Evolutionary conservation across 371 early-diverging fungal genomes (phyloP), one percentile per base, ranked within the genome.

Genomic region (Apophysomyces variabilis): DNA sequence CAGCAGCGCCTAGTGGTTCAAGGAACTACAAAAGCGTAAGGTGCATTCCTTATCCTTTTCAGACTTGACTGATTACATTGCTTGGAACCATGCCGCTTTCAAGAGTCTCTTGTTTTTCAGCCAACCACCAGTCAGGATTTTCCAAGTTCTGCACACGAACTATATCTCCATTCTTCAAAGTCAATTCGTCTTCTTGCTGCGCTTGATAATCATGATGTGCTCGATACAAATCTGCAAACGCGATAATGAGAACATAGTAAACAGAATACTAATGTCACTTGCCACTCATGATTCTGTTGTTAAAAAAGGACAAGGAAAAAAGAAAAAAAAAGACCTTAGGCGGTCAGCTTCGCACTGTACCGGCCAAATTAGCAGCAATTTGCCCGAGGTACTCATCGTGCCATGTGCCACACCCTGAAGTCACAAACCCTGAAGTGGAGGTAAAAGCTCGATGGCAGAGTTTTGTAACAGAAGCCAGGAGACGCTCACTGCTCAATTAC

Each of bases 1-100:
- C 21, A 7, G 54, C 21, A 9, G 7, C 54, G 11, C 8, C 21
- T 21, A 21, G 35, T 50, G n/a, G 54, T 11, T 50, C 18, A 9
- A 50, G 54, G 21, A 50, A 50, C 54, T 50, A 50, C 9, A 50
- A 11, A 8, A 26, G 21, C 11, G 11, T 18, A 4, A 21, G 54
- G 16, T 45, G 16, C 13, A 45, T 13, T n/a, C 6, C n/a, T 50
- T 26, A 18, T 50, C 5, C 8, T 7, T 11, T 8, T n/a, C 11
- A 21, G 5, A 4, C 21, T 0, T 21, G 21, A 4, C 21, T 11
- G 1, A 50, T 50, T 70, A 89, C 87, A 64, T 88, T 90, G 59
- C 86, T 83, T 38, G 90, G 90, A 61, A 90, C 88, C 81, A 84
- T 80, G n/a, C 90, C 90, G 32, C 58, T 56, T 57, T 80, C 72